phyloP scores from a whole-genome alignment of 768 basidiomycete genomes.

The Mycena venus region DNA sequence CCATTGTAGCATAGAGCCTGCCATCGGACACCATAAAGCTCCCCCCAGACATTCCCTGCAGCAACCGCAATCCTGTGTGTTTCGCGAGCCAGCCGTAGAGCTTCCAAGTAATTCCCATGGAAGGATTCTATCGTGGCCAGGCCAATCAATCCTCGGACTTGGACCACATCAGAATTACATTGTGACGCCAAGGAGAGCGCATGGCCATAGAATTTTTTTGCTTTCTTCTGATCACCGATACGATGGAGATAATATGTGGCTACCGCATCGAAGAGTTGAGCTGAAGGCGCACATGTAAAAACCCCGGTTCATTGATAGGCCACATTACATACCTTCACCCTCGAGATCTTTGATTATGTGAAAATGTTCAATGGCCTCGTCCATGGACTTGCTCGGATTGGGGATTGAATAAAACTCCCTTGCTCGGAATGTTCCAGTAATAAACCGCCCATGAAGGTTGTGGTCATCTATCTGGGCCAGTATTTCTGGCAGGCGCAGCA shows the following conservation, averaged over 20 bases:
- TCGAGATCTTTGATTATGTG: neutral
- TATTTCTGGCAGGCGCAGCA: neutral
- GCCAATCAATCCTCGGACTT: neutral
- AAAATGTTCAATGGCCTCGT: neutral
- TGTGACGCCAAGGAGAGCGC: constrained; percentile 3
- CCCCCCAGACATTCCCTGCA: neutral
- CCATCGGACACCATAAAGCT: neutral
- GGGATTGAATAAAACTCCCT: neutral
- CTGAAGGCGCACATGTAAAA: neutral
- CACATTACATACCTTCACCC: neutral
- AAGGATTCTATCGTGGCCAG: neutral
- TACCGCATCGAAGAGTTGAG: neutral
- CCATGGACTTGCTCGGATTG: neutral
- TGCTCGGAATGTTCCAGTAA: neutral
- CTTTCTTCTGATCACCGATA: neutral
- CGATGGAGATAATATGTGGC: constrained; percentile 3
- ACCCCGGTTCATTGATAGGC: neutral
- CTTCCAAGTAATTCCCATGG: neutral
- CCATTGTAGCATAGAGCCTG: neutral
- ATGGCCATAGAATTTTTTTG: neutral
- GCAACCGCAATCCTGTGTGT: neutral
- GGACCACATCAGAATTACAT: neutral
- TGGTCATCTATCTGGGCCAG: neutral
- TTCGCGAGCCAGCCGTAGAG: neutral
- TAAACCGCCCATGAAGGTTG: neutral